Evolutionary conservation across 345 rosid species (phyloP).

Genomic region (Rhodomyrtus tomentosa): DNA sequence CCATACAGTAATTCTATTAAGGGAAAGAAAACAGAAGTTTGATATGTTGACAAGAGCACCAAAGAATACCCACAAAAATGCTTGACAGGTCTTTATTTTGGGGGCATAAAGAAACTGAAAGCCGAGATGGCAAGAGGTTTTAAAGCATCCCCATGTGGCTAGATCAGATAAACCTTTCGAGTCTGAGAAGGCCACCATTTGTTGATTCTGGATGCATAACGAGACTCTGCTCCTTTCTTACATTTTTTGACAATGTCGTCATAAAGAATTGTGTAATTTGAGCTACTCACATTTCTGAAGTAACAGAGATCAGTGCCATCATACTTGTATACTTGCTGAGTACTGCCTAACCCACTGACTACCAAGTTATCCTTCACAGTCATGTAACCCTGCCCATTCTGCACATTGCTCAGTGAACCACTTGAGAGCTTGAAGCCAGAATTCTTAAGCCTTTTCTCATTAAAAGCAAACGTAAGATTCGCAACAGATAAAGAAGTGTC

Average conservation of each 20-base stretch:
- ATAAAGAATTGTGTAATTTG: constrained; percentile 42
- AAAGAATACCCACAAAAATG: not conserved
- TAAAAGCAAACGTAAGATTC: constrained; percentile 39
- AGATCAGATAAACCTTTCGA: not conserved
- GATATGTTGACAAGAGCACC: not conserved
- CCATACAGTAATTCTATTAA: not conserved
- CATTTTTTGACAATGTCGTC: constrained; percentile 21
- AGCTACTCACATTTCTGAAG: constrained; percentile 69
- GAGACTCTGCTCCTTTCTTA: constrained; percentile 13
- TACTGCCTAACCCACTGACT: constrained; percentile 32
- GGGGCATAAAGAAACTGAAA: not conserved
- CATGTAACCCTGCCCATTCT: constrained; percentile 36
- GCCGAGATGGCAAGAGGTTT: not conserved
- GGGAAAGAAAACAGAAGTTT: not conserved
- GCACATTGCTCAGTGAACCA: constrained; percentile 35
- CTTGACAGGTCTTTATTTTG: not conserved
- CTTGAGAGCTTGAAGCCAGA: constrained; percentile 2
- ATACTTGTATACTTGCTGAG: constrained; percentile 44
- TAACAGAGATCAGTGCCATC: constrained; percentile 43
- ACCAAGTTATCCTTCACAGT: constrained; percentile 36
- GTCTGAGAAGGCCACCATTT: not conserved
- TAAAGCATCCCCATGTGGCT: not conserved
- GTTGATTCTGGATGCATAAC: not conserved
- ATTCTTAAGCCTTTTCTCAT: constrained; percentile 28
- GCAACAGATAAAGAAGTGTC: constrained; percentile 13